Evolutionary conservation across 805 yeast species (phyloP).

Genomic region (Clavispora asparagi): DNA sequence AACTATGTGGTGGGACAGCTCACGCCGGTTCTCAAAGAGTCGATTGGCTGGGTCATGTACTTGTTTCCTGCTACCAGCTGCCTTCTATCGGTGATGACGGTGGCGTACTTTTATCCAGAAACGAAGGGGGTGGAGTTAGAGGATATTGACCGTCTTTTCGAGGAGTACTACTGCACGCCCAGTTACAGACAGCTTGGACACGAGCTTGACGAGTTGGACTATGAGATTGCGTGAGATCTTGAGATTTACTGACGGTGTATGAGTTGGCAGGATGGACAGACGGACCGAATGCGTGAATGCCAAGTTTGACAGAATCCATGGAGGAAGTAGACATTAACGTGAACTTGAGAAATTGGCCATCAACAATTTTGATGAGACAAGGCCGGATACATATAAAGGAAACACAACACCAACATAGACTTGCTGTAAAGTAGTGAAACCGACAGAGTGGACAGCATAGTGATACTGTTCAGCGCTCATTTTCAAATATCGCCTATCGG

Average conservation of each 20-base stretch:
- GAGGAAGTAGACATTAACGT: too few relatives aligned
- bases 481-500: too few relatives aligned
- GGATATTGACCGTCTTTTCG: slow-evolving; percentile 36
- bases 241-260: neutral
- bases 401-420: too few relatives aligned
- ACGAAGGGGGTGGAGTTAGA: slow-evolving; percentile 42
- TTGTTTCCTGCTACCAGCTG: slow-evolving; percentile 37
- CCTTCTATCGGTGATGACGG: slow-evolving; percentile 29
- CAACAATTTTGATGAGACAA: too few relatives aligned
- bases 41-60: slow-evolving; percentile 39
- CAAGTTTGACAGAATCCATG: too few relatives aligned
- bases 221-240: slow-evolving; percentile 8
- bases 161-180: slow-evolving; percentile 22
- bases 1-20: slow-evolving; percentile 42
- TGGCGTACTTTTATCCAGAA: slow-evolving; percentile 35
- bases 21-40: slow-evolving; percentile 37
- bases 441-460: too few relatives aligned
- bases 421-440: too few relatives aligned
- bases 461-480: too few relatives aligned
- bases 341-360: too few relatives aligned
- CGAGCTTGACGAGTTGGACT: slow-evolving; percentile 23
- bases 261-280: too few relatives aligned
- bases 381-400: too few relatives aligned
- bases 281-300: too few relatives aligned
- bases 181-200: slow-evolving; percentile 5